A percentile compares a stretch with the other conserved stretches of the same genome.
These are phyloP conservation scores for Perilla frutescens DNA, from an alignment of 257 asterid species.

Conservation along the genomic window DNA sequence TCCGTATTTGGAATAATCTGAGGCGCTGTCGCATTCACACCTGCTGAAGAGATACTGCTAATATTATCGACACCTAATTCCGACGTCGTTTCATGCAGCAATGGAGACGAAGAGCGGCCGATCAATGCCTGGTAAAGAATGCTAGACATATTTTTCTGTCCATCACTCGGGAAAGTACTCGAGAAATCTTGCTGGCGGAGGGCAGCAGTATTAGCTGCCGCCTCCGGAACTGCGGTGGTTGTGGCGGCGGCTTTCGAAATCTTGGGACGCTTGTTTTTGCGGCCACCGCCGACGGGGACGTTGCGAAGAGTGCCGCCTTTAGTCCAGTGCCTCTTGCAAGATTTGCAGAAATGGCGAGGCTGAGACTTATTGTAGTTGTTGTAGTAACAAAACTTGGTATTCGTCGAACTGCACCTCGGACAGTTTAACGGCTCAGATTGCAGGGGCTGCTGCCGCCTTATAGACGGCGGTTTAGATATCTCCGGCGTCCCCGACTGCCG, in stretches of 20 bases:
- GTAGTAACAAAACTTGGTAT: slow-evolving; percentile 80
- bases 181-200: background rate
- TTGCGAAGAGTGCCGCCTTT: slow-evolving; percentile 79
- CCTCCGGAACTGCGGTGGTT: slow-evolving; percentile 20
- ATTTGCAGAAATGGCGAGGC: slow-evolving; percentile 80
- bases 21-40: slow-evolving; percentile 26
- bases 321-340: slow-evolving; percentile 86
- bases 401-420: slow-evolving; percentile 66
- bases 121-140: slow-evolving; percentile 42
- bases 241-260: slow-evolving; percentile 32
- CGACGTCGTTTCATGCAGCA: slow-evolving; percentile 31
- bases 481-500: slow-evolving; percentile 38
- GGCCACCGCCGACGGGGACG: slow-evolving; percentile 77
- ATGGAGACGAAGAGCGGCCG: slow-evolving; percentile 36
- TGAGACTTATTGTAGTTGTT: slow-evolving; percentile 77
- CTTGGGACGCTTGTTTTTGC: slow-evolving; percentile 71
- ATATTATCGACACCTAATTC: slow-evolving; percentile 3
- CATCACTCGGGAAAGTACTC: background rate
- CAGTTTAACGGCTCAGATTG: slow-evolving; percentile 56
- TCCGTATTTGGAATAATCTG: slow-evolving; percentile 27
- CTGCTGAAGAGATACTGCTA: background rate
- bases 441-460: slow-evolving; percentile 37
- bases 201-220: slow-evolving; percentile 4
- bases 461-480: slow-evolving; percentile 39
- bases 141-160: slow-evolving; percentile 38